phyloP scores from a whole-genome alignment of 352 stramenopile species.

The Phytopythium helicoides region DNA sequence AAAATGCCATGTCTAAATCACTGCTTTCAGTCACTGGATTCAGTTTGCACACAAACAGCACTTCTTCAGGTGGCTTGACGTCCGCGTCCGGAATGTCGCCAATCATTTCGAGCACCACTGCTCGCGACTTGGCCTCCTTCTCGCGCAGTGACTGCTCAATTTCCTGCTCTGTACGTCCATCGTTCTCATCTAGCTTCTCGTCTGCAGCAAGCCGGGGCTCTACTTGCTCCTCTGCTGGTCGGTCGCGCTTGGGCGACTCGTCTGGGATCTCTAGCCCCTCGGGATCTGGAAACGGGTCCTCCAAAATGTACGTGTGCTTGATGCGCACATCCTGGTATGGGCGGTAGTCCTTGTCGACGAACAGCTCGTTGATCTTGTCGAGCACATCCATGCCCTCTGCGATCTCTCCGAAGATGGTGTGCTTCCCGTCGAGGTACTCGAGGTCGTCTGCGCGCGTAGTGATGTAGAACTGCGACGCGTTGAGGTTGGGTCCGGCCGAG shows the following conservation, averaged over 20 bases:
- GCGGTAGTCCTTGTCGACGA: slow-evolving; percentile 93
- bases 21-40: slow-evolving; percentile 93
- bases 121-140: slow-evolving; percentile 93
- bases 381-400: slow-evolving; percentile 94
- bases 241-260: slow-evolving; percentile 82
- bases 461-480: slow-evolving; percentile 97
- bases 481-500: slow-evolving; percentile 70
- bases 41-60: slow-evolving; percentile 98
- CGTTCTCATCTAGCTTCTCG: slow-evolving; percentile 79
- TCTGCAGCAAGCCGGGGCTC: slow-evolving; percentile 87
- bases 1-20: slow-evolving; percentile 95
- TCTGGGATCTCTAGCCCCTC: slow-evolving; percentile 70
- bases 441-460: slow-evolving; percentile 91
- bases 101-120: slow-evolving; percentile 99
- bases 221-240: slow-evolving; percentile 91
- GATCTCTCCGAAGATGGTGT: slow-evolving; percentile 92
- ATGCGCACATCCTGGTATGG: slow-evolving; percentile 98
- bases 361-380: slow-evolving; percentile 93
- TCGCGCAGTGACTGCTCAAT: slow-evolving; percentile 86
- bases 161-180: slow-evolving; percentile 80
- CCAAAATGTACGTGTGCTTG: slow-evolving; percentile 88
- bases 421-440: slow-evolving; percentile 88
- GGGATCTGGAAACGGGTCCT: slow-evolving; percentile 83
- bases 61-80: slow-evolving; percentile 96
- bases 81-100: slow-evolving; percentile 97